These are phyloP conservation scores for Macrophomina tecta DNA, from an alignment of 2,329 filamentous ascomycete species.

Conservation along the genomic window DNA sequence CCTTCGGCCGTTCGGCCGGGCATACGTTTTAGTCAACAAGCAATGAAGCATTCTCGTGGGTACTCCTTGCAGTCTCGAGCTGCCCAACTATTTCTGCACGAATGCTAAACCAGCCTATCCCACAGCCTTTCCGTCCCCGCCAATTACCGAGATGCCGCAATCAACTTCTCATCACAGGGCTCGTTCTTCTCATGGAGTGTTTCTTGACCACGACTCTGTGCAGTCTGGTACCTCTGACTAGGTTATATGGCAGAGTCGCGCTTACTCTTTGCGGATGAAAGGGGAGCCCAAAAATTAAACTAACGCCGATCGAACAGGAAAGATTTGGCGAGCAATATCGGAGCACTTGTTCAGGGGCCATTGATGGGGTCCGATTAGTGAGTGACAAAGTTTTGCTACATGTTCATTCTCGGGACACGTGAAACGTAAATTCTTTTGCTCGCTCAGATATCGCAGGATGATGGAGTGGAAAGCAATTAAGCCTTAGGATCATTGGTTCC, in stretches of 20 bases:
- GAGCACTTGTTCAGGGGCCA: background rate
- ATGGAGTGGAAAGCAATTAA: background rate
- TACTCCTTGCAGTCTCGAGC: background rate
- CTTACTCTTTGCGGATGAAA: too few species aligned
- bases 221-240: background rate
- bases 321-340: too few species aligned
- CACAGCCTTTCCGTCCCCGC: background rate
- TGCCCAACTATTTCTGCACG: background rate
- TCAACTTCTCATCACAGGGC: background rate
- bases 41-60: background rate
- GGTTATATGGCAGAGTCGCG: too few species aligned
- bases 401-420: background rate
- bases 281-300: background rate
- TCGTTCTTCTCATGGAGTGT: background rate
- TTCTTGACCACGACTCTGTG: background rate
- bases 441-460: conserved; percentile 4
- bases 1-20: background rate
- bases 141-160: background rate
- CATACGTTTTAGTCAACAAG: background rate
- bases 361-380: background rate
- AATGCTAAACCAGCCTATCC: background rate
- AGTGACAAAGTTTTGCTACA: background rate
- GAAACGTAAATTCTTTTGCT: background rate
- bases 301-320: too few species aligned
- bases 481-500: background rate